Evolutionary conservation across 2,329 filamentous ascomycete species (phyloP).

Genomic region (Cladophialophora bantiana): DNA sequence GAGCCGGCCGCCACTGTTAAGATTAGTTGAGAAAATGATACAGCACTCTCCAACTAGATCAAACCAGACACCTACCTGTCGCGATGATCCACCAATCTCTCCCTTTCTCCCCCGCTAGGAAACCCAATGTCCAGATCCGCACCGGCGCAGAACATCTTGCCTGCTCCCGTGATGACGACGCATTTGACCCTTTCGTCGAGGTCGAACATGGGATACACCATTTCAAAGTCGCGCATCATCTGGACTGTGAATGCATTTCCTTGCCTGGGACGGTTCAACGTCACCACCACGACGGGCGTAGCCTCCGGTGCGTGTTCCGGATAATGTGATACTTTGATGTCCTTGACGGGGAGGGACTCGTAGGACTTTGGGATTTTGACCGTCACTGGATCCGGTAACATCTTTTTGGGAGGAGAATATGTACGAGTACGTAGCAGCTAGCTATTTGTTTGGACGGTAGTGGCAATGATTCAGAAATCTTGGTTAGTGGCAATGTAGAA

Average conservation of each 20-base stretch:
- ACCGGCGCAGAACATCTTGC: conserved; percentile 62
- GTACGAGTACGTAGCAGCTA: too few relatives aligned
- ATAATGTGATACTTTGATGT: conserved; percentile 30
- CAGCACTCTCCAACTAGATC: not conserved
- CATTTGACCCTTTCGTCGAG: conserved; percentile 62
- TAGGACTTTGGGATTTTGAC: conserved; percentile 44
- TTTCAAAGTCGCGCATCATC: conserved; percentile 57
- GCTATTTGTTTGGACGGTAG: not conserved
- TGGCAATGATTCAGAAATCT: not conserved
- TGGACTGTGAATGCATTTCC: conserved; percentile 64
- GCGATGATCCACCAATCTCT: conserved; percentile 57
- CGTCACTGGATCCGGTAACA: conserved; percentile 29
- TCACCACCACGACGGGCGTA: conserved; percentile 56
- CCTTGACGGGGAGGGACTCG: conserved; percentile 40
- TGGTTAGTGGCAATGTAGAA: too few relatives aligned
- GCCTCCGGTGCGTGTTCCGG: conserved; percentile 25
- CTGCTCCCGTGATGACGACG: conserved; percentile 62
- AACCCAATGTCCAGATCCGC: conserved; percentile 64
- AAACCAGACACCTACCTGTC: conserved; percentile 54
- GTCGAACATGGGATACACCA: conserved; percentile 57
- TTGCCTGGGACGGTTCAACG: conserved; percentile 63
- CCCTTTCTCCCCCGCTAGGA: conserved; percentile 47
- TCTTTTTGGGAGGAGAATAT: not conserved
- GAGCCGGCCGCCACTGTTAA: conserved; percentile 50
- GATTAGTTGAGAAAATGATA: not conserved